These are phyloP conservation scores for Theobroma cacao DNA, from an alignment of 345 rosid species.

Conservation along the genomic window DNA sequence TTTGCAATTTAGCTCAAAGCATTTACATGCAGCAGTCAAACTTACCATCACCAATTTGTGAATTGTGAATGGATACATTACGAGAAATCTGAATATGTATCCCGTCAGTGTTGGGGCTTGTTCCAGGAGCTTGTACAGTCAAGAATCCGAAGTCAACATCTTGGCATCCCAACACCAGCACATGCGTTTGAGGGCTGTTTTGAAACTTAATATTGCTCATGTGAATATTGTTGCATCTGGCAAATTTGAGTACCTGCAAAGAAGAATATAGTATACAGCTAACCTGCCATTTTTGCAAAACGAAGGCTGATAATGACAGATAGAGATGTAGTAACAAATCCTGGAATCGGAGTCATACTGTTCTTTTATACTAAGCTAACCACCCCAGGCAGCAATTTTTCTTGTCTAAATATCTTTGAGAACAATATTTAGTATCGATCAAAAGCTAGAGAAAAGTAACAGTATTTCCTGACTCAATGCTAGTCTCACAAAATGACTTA, in stretches of 20 bases:
- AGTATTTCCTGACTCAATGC: no score
- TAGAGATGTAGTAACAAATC: not conserved
- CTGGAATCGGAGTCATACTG: no score
- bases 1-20: no score
- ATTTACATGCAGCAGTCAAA: not conserved
- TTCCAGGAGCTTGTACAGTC: constrained; percentile 18
- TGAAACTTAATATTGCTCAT: not conserved
- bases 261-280: not conserved
- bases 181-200: constrained; percentile 31
- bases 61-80: constrained; percentile 4
- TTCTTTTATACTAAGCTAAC: no score
- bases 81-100: constrained; percentile 25
- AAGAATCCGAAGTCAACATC: constrained; percentile 9
- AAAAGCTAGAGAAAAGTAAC: no score
- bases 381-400: no score
- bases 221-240: constrained; percentile 4
- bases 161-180: not conserved
- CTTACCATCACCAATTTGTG: constrained; percentile 24
- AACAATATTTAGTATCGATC: no score
- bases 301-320: not conserved
- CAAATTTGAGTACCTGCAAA: constrained; percentile 3
- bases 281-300: not conserved
- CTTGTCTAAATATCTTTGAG: no score
- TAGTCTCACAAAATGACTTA: no score
- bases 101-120: constrained; percentile 52